phyloP scores from a whole-genome alignment of 352 stramenopile species.

The Pythium guiyangense region DNA sequence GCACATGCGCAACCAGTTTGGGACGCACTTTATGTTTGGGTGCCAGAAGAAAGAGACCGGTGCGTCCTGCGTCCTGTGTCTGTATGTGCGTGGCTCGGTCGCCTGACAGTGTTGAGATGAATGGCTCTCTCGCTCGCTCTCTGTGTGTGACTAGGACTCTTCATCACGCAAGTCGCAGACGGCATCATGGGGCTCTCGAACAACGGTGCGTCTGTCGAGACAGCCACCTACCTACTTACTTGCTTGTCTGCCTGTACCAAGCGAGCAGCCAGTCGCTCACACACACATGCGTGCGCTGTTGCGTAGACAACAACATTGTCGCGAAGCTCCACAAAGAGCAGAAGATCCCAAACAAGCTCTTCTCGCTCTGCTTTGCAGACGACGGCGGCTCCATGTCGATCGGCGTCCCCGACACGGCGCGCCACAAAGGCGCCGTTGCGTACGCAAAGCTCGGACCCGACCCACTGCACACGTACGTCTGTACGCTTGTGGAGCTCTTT shows the following conservation, averaged over 20 bases:
- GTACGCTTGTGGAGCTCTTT: no score
- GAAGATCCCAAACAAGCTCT: constrained; percentile 78
- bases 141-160: constrained; percentile 36
- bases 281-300: background rate
- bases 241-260: no score
- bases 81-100: background rate
- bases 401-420: constrained; percentile 37
- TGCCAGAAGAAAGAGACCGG: constrained; percentile 73
- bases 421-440: constrained; percentile 45
- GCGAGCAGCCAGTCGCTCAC: no score
- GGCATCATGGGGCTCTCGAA: constrained; percentile 85
- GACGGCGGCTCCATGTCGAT: constrained; percentile 70
- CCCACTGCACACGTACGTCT: constrained; percentile 16
- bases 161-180: constrained; percentile 78
- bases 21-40: constrained; percentile 78
- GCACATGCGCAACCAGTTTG: constrained; percentile 49
- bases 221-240: no score
- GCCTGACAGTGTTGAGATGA: background rate
- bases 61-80: constrained; percentile 1
- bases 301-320: constrained; percentile 58
- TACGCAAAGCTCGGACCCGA: constrained; percentile 57
- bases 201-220: constrained; percentile 20
- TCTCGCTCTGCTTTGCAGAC: constrained; percentile 71
- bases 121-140: no score
- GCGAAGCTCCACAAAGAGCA: constrained; percentile 71